A percentile compares a stretch with the other conserved stretches of the same genome.
These are phyloP conservation scores for Scleroderma bovista DNA, from an alignment of 768 basidiomycete species.

Conservation along the genomic window DNA sequence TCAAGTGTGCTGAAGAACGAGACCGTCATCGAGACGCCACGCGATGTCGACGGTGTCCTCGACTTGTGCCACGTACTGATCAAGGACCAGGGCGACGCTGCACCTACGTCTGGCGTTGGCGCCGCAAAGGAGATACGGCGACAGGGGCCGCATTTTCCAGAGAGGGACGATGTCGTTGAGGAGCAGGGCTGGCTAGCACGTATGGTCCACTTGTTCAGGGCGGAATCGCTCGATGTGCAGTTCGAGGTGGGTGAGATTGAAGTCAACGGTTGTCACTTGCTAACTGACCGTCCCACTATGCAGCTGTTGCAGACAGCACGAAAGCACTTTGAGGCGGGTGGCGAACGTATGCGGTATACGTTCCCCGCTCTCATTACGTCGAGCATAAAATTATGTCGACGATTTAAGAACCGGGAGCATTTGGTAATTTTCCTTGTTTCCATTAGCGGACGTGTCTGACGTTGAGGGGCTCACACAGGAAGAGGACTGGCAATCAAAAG, in stretches of 20 bases:
- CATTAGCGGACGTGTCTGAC: background rate
- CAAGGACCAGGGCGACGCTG: slow-evolving; percentile 70
- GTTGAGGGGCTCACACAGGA: slow-evolving; percentile 48
- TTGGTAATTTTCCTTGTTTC: slow-evolving; percentile 32
- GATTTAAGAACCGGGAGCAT: slow-evolving; percentile 82
- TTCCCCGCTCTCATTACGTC: slow-evolving; percentile 95
- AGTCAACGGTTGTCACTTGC: background rate
- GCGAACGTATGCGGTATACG: slow-evolving; percentile 93
- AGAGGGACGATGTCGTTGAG: slow-evolving; percentile 90
- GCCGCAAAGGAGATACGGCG: slow-evolving; percentile 44
- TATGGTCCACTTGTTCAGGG: slow-evolving; percentile 93
- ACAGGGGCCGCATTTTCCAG: slow-evolving; percentile 55
- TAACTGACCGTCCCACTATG: background rate
- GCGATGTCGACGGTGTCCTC: slow-evolving; percentile 91
- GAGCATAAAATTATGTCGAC: slow-evolving; percentile 85
- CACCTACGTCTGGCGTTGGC: slow-evolving; percentile 23
- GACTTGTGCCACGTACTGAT: slow-evolving; percentile 91
- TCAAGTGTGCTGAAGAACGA: slow-evolving; percentile 95
- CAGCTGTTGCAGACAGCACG: slow-evolving; percentile 90
- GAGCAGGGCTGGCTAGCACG: slow-evolving; percentile 99
- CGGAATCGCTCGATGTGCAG: slow-evolving; percentile 82
- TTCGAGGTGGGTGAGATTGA: slow-evolving; percentile 60
- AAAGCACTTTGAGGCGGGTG: slow-evolving; percentile 84
- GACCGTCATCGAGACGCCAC: slow-evolving; percentile 87
- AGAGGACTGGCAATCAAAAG: slow-evolving; percentile 80